Evolutionary conservation across 495 filamentous ascomycete genomes (phyloP), one percentile per base, ranked within the genome.

Genomic region (Pyrenopolyporus hunteri): DNA sequence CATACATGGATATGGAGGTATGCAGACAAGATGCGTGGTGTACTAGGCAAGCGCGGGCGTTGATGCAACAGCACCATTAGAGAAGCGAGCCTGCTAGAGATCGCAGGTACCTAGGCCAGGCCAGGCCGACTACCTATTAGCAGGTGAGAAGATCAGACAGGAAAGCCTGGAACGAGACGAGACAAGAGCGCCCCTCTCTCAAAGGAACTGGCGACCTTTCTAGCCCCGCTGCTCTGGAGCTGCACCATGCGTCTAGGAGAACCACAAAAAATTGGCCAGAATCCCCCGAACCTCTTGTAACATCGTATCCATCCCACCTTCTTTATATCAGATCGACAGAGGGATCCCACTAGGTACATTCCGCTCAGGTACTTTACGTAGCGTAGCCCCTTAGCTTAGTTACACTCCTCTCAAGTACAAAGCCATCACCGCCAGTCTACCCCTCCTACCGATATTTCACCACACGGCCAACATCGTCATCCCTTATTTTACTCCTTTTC

Each of bases 371-470:
- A 65, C 31, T 11, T 45, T 45, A 33, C 13, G 31, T 46, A 57
- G 46, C 22, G 32, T 53, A 45, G 31, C 19, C 32, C 47, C 16
- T 33, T 57, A 51, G 25, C 33, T 40, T 50, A 56, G 47, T 29
- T 62, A 62, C 59, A 62, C 45, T 14, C 40, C 37, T 46, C 29
- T 25, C 31, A 55, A 33, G 59, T 62, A 62, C 50, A 50, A 39
- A 36, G 13, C 50, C 59, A 62, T 62, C 59, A 62, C 59, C 59
- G 59, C 59, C 59, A 62, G 59, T 62, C 59, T 59, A 57, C 53
- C 53, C 60, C 55, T 64, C 60, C 46, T 64, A 64, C 20, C 37
- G 31, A 42, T 53, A 47, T 59, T 64, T 57, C 26, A 59, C 39
- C 37, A 23, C 43, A 29, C 39, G 31, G n/a, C 7, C 33, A n/a